Evolutionary conservation across 768 basidiomycete genomes (phyloP).

Genomic region (Lepiota brunneoincarnata): DNA sequence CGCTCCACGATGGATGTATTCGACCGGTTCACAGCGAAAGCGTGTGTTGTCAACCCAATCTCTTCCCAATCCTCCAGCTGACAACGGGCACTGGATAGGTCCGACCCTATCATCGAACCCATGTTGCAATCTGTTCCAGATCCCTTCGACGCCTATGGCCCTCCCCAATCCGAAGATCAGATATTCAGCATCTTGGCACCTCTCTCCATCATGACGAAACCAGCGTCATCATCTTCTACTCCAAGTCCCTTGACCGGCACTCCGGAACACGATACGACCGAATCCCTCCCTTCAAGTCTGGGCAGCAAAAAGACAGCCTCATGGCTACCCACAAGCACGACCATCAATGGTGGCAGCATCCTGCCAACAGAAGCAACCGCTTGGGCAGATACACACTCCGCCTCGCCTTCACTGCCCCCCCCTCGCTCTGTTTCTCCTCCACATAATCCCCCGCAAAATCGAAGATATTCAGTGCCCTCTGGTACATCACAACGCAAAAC

Average conservation of each 20-base stretch:
- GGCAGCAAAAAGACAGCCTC: slow-evolving; percentile 32
- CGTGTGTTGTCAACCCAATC: slow-evolving; percentile 48
- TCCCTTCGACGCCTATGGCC: slow-evolving; percentile 90
- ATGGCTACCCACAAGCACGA: slow-evolving; percentile 25
- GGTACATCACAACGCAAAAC: slow-evolving; percentile 45
- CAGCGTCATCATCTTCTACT: slow-evolving; percentile 43
- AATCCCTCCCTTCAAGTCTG: slow-evolving; percentile 26
- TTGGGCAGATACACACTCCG: slow-evolving; percentile 47
- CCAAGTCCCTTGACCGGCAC: slow-evolving; percentile 57
- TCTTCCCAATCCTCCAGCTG: slow-evolving; percentile 1
- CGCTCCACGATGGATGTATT: slow-evolving; percentile 92
- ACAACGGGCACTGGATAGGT: slow-evolving; percentile 37
- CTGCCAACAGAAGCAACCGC: slow-evolving; percentile 53
- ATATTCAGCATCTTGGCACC: slow-evolving; percentile 94
- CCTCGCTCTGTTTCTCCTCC: slow-evolving; percentile 51
- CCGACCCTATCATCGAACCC: slow-evolving; percentile 87
- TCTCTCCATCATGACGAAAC: slow-evolving; percentile 62
- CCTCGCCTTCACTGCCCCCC: slow-evolving; percentile 41
- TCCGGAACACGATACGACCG: slow-evolving; percentile 35
- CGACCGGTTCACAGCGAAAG: slow-evolving; percentile 81
- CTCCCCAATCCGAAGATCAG: slow-evolving; percentile 82
- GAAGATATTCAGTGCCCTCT: slow-evolving; percentile 53
- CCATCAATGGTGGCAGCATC: slow-evolving; percentile 37
- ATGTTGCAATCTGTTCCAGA: slow-evolving; percentile 90
- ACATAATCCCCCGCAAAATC: slow-evolving; percentile 21